These are phyloP conservation scores for Candida glucosophila DNA, from an alignment of 1,139 yeast species.

Conservation along the genomic window DNA sequence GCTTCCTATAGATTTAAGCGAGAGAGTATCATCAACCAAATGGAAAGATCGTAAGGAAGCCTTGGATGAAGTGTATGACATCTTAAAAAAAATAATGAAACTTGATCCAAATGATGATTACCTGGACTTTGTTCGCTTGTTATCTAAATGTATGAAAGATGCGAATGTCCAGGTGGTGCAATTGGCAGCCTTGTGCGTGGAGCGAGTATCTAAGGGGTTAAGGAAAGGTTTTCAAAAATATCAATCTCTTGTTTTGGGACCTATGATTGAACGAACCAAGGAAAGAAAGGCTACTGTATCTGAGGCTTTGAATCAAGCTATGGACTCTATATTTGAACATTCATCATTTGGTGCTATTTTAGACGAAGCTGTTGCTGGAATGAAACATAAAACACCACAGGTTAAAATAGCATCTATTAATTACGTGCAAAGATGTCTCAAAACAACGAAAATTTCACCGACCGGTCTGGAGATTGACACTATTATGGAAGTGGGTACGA, in stretches of 20 bases:
- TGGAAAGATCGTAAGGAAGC: slow-evolving; percentile 95
- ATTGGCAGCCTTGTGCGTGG: slow-evolving; percentile 64
- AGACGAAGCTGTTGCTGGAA: slow-evolving; percentile 49
- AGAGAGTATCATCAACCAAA: slow-evolving; percentile 50
- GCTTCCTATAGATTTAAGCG: slow-evolving; percentile 54
- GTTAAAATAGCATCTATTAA: slow-evolving; percentile 63
- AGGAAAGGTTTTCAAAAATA: slow-evolving; percentile 49
- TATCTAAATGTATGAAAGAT: slow-evolving; percentile 77
- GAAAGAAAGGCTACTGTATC: slow-evolving; percentile 79
- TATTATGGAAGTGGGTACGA: slow-evolving; percentile 48
- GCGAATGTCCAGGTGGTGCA: slow-evolving; percentile 87
- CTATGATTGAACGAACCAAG: slow-evolving; percentile 74
- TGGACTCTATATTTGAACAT: slow-evolving; percentile 52
- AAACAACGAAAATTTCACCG: slow-evolving; percentile 43
- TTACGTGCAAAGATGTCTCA: slow-evolving; percentile 58
- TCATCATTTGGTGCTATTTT: slow-evolving; percentile 51
- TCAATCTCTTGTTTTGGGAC: slow-evolving; percentile 42
- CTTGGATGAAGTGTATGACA: slow-evolving; percentile 55
- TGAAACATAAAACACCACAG: slow-evolving; percentile 79
- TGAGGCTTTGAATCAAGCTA: slow-evolving; percentile 56
- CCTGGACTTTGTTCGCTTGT: slow-evolving; percentile 44
- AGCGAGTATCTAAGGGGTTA: slow-evolving; percentile 59
- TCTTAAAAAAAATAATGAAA: slow-evolving; percentile 44
- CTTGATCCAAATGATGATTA: slow-evolving; percentile 43
- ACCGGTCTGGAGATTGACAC: slow-evolving; percentile 43